Base-by-base conservation (phyloP, 208 protist species). In the Acanthamoeba healyi region DNA sequence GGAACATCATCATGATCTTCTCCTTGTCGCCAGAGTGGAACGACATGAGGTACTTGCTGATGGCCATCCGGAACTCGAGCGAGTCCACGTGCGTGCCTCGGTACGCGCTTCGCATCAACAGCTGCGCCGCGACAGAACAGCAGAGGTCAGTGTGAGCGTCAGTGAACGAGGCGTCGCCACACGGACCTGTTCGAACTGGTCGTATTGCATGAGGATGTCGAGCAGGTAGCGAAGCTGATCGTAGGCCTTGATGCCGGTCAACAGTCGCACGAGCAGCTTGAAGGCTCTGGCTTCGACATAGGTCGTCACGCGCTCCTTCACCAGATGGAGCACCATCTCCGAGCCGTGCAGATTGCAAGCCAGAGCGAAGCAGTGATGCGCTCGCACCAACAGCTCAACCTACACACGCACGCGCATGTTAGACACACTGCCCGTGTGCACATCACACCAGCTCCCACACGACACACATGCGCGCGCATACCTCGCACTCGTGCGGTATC, bases 1-100 rank as follows among this genome's bases (percentile, higher is more conserved):
- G 61, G 61, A 77, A 92, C 56, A 92, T 67, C 87, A 92, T 92
- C 56, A 77, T 92, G 14, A 92, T 26, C 61, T 77, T 92, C 19
- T 92, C 87, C 29, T 26, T 92, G 42, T 92, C 87, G 19, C 40
- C 7, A 6, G 87, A 40, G 61, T 77, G 42, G 87, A 54, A 38
- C 26, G 51, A n/a, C 26, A 32, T 12, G 9, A 92, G 40, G 32
- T 90, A 90, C 17, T 90, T 90, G 82, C 38, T 32, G 29, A 90
- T 17, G 36, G 82, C 82, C 34, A 32, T 56, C 19, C 82, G 82
- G 51, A 90, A 90, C 38, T 90, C 82, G 19, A 90, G 26, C 38
- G 56, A 12, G 32, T 90, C 82, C 14, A 65, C 51, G 38, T 67
- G 26, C 12, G 32, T 90, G 17, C 32, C 17, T 6, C 49, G n/a